Evolutionary conservation across 148 eudicot species (phyloP), one percentile per base, ranked within the genome.

Genomic region (Euryodendron excelsum): DNA sequence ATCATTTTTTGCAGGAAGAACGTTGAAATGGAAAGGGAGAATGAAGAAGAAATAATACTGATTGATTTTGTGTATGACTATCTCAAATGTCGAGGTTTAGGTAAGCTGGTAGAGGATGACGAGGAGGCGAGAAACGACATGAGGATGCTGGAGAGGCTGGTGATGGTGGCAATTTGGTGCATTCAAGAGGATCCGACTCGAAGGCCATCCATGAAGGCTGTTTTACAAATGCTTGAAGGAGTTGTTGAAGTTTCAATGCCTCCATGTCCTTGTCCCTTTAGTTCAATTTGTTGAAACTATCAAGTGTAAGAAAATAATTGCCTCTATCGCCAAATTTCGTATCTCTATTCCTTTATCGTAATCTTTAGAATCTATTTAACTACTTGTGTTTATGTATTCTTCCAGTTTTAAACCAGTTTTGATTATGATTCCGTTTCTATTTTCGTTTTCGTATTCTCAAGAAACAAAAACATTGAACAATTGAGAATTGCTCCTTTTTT

Each of bases 151-250:
- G 78, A 80, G 65, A 84, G 78, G 76, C n/a, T 76, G 4, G 81
- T 74, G 21, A 80, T 66, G 81, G 74, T 79, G 56, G 85, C 68
- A 11, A 68, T 82, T 34, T 78, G 85, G 81, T 78, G 76, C 66
- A 75, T 78, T 79, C 82, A 79, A 52, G 79, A 75, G 39, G 82
- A 82, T 79, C 70, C 79, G 9, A 47, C 58, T 52, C 17, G 68
- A 20, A 79, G 82, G 76, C 82, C 82, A 5, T 9, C 81, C n/a
- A 82, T 69, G 79, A 74, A 76, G 48, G 69, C 25, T 27, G 81
- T 73, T n/a, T 15, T 36, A 27, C 81, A 63, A 21, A 77, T 77
- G 84, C 77, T 82, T 45, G 84, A 82, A 25, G 84, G 81, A 21
- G 55, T 77, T 1, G 52, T 33, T n/a, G 63, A 64, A 50, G 79